phyloP scores from a whole-genome alignment of 768 basidiomycete genomes.

The Lactifluus pinguis region DNA sequence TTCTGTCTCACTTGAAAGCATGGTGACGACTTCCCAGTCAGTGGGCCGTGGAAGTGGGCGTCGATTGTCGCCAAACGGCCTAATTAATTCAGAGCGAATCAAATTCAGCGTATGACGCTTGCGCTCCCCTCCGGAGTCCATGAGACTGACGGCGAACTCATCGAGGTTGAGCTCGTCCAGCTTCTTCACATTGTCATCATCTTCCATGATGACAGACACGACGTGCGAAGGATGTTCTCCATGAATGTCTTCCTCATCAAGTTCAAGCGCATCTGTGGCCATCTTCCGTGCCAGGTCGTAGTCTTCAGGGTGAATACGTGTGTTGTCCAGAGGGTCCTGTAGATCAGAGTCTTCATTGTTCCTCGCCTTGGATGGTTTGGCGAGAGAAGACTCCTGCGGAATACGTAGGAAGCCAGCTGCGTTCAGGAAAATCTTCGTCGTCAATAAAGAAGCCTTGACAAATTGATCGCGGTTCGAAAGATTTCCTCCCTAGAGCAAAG shows the following conservation, averaged over 20 bases:
- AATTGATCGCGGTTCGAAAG: slow-evolving; percentile 84
- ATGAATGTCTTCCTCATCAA: slow-evolving; percentile 95
- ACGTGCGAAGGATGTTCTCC: slow-evolving; percentile 88
- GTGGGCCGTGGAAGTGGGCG: slow-evolving; percentile 50
- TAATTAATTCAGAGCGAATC: slow-evolving; percentile 77
- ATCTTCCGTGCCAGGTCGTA: slow-evolving; percentile 97
- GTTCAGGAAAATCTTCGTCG: slow-evolving; percentile 86
- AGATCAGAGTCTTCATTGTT: slow-evolving; percentile 56
- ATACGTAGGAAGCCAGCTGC: slow-evolving; percentile 89
- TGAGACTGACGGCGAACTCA: slow-evolving; percentile 91
- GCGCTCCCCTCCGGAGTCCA: slow-evolving; percentile 69
- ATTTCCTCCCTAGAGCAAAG: slow-evolving; percentile 61
- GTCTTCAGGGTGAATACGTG: slow-evolving; percentile 94
- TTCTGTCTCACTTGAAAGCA: slow-evolving; percentile 89
- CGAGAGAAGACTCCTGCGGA: slow-evolving; percentile 51
- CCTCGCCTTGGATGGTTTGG: slow-evolving; percentile 49
- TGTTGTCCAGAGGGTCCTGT: slow-evolving; percentile 87
- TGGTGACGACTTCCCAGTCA: slow-evolving; percentile 80
- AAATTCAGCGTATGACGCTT: slow-evolving; percentile 86
- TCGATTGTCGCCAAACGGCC: slow-evolving; percentile 73
- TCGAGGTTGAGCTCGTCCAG: slow-evolving; percentile 87
- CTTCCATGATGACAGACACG: slow-evolving; percentile 78
- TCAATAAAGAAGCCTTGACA: slow-evolving; percentile 68
- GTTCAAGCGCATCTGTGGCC: slow-evolving; percentile 93
- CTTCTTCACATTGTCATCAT: slow-evolving; percentile 68